Evolutionary conservation across 805 yeast genomes (phyloP), one percentile per base, ranked within the genome.

Genomic region (Cephaloascus albidus): DNA sequence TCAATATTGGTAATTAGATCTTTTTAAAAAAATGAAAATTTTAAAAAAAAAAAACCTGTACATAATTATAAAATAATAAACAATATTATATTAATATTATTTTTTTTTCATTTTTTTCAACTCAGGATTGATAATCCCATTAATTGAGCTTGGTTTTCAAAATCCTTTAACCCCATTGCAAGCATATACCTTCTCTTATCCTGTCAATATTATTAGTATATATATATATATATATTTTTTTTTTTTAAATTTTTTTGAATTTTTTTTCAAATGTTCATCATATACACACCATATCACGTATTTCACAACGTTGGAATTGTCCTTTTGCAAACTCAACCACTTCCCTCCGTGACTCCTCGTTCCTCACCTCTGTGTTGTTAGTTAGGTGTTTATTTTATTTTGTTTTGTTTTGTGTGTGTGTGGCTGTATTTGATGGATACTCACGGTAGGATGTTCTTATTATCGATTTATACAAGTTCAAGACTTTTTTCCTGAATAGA

Each of bases 81-180:
- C 6, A 10, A 6, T 10, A 10, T 14, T 20, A 10, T 17, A 20
- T 17, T 12, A 10, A 12, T 19, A 36, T 20, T 10, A 6, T 17
- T 32, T 20, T 31, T 5, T 10, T n/a, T 31, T 31, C 16, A 6
- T 31, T 16, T n/a, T 31, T 14, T 16, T 31, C 6, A 31, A 31
- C 14, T 16, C 33, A n/a, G 33, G 16, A 31, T 6, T 16, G 40
- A 18, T 10, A 38, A 27, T 6, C 38, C n/a, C 33, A 58, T 44
- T 36, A 43, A 39, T 23, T 51, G 45, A 14, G 50, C 58, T 47
- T 57, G 45, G 17, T 49, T 52, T 16, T 58, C 49, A 15, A 54
- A 51, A 34, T 61, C 45, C 40, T 56, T 55, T 6, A 55, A 48
- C 4, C 65, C 65, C 5, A 48, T 55, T 14, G 60, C 42, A 2